phyloP scores from a whole-genome alignment of 306 rosid genomes.

The Begonia masoniana region DNA sequence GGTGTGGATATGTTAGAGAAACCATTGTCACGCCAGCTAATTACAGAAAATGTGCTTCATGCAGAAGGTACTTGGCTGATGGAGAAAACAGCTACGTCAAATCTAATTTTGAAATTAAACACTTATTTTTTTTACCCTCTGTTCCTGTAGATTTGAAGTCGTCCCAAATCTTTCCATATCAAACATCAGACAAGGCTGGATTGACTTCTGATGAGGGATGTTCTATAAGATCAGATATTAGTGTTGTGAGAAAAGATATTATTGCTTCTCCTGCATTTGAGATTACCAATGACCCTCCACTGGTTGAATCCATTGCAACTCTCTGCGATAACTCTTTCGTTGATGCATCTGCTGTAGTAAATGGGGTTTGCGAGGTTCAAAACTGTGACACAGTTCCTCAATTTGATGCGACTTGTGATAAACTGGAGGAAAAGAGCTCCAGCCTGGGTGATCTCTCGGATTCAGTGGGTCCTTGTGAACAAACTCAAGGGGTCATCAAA shows the following conservation, averaged over 20 bases:
- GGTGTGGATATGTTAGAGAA: constrained; percentile 76
- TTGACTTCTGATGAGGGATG: constrained; percentile 11
- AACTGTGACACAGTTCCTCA: not conserved
- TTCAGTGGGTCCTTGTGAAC: constrained; percentile 14
- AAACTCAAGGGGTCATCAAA: constrained; percentile 10
- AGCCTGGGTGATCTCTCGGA: constrained; percentile 10
- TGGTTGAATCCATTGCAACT: constrained; percentile 12
- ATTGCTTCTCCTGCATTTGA: constrained; percentile 12
- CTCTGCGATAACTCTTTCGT: not conserved
- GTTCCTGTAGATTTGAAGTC: constrained; percentile 30
- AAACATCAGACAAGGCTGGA: constrained; percentile 9
- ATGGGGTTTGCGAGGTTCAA: not conserved
- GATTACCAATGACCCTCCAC: constrained; percentile 18
- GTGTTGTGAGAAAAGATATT: constrained; percentile 8
- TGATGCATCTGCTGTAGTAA: not conserved
- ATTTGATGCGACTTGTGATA: constrained; percentile 5
- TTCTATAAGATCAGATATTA: constrained; percentile 21
- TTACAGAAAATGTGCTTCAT: constrained; percentile 17
- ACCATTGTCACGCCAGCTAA: constrained; percentile 22
- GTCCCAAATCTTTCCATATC: constrained; percentile 10
- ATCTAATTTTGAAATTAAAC: not conserved
- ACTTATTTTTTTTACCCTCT: constrained; percentile 1
- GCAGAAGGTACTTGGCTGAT: constrained; percentile 28
- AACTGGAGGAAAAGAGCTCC: constrained; percentile 20
- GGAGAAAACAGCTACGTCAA: constrained; percentile 1